Evolutionary conservation across 2,329 filamentous ascomycete species (phyloP), one percentile per base, ranked within the genome.

Genomic region (Fusarium phyllophilum): DNA sequence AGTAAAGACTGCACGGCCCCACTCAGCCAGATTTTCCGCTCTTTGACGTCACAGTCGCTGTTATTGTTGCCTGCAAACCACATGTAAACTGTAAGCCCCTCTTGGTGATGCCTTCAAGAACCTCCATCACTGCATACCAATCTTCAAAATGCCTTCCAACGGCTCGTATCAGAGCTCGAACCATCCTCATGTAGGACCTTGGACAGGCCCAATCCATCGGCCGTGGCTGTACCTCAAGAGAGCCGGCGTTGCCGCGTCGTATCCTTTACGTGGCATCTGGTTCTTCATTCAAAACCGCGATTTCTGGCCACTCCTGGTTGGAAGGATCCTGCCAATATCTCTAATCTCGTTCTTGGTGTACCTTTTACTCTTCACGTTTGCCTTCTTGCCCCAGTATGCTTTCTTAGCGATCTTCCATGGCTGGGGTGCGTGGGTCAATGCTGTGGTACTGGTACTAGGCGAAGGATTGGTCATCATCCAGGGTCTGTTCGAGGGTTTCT

Each of bases 321-420:
- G 93, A 31, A 91, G 95, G 22, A 86, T 99, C 6, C 83, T 98
- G 1, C 95, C 96, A 0, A 88, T 97, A 34, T 89, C 93, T 6
- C 85, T 98, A 20, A 91, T 98, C 18, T 97, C 95, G 1, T 85
- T 92, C 20, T 90, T 96, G 62, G 93, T 98, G 20, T 94, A 97
- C 71, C 85, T 91, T n/a, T 86, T 97, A 26, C 89, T 98, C 26
- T 98, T 98, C 82, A 86, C 94, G 18, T 97, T 96, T 82, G 87
- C 94, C 2, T 98, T 97, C 77, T 84, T 98, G 6, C 96, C 96
- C 0, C 94, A 98, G 80, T 94, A 94, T 63, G 93, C 94, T 4
- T 94, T 99, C 78, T 88, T 99, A 29, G 91, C 93, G 22, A 89
- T 98, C 75, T 98, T 98, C 81, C 95, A 98, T 78, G 93, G 93